These are phyloP conservation scores for Lactifluus volemus DNA, from an alignment of 768 basidiomycete genomes.

Conservation along the genomic window DNA sequence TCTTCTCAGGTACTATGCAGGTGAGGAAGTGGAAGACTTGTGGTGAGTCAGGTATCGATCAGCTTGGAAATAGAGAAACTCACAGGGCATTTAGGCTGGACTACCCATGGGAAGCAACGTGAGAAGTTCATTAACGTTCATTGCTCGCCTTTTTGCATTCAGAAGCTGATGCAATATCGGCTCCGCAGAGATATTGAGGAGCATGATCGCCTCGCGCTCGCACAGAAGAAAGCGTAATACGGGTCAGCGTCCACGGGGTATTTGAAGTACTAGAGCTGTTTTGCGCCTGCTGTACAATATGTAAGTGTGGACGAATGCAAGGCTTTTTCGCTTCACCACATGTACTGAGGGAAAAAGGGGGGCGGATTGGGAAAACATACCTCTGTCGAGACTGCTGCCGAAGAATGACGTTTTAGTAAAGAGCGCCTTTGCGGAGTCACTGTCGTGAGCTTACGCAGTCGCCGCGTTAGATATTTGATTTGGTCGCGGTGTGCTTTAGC, in stretches of 20 bases:
- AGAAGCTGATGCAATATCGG: slow-evolving; percentile 10
- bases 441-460: background rate
- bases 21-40: slow-evolving; percentile 62
- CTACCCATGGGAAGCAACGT: slow-evolving; percentile 80
- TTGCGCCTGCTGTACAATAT: background rate
- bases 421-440: background rate
- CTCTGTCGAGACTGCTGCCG: background rate
- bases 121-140: slow-evolving; percentile 25
- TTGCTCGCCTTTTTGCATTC: background rate
- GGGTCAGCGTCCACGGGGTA: background rate
- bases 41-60: slow-evolving; percentile 43
- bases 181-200: slow-evolving; percentile 59
- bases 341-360: background rate
- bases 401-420: background rate
- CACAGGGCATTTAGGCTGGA: slow-evolving; percentile 47
- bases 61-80: background rate
- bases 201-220: slow-evolving; percentile 54
- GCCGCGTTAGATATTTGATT: background rate
- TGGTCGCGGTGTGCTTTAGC: background rate
- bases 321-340: background rate
- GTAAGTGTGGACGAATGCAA: background rate
- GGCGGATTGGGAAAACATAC: background rate
- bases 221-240: slow-evolving; percentile 9
- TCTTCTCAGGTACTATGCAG: slow-evolving; percentile 58
- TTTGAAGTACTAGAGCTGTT: background rate